phyloP scores from a whole-genome alignment of 192 early-diverging fungal species.

The Entophlyctis luteolus region DNA sequence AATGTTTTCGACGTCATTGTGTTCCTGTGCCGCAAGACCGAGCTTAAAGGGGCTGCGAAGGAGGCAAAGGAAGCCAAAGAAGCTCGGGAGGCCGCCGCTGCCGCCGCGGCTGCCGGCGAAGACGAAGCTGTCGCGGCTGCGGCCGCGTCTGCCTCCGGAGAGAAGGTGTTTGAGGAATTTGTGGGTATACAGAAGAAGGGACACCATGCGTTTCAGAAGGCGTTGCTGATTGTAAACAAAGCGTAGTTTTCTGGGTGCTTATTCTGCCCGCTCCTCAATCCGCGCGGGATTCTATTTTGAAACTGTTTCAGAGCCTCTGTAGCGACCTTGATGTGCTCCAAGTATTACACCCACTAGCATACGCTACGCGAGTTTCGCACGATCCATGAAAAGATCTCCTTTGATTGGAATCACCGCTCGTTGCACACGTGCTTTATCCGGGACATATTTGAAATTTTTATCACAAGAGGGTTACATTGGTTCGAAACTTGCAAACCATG shows the following conservation, averaged over 20 bases:
- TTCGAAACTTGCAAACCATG: no score
- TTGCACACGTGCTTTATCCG: no score
- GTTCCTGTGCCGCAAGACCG: slow-evolving; percentile 17
- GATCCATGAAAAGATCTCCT: no score
- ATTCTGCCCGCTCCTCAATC: no score
- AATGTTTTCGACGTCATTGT: slow-evolving; percentile 38
- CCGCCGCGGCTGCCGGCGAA: background rate
- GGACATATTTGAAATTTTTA: no score
- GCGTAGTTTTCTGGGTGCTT: slow-evolving; percentile 9
- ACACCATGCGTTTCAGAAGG: slow-evolving; percentile 22
- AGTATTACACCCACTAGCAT: no score
- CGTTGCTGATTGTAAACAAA: slow-evolving; percentile 19
- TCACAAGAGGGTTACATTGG: no score
- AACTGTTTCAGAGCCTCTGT: no score
- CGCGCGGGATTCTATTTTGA: no score
- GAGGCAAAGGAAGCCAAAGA: background rate
- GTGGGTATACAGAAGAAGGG: slow-evolving; percentile 25
- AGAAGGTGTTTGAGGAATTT: slow-evolving; percentile 4
- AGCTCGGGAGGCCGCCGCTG: background rate
- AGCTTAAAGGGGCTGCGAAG: slow-evolving; percentile 8
- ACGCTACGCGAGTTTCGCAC: no score
- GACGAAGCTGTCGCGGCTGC: background rate
- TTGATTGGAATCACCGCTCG: no score
- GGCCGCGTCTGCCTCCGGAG: background rate
- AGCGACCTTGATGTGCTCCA: no score